Percentiles rank a stretch among this genome's conserved stretches.
phyloP scores from a whole-genome alignment of 1,284 basidiomycete genomes.

The Meira nashicola region DNA sequence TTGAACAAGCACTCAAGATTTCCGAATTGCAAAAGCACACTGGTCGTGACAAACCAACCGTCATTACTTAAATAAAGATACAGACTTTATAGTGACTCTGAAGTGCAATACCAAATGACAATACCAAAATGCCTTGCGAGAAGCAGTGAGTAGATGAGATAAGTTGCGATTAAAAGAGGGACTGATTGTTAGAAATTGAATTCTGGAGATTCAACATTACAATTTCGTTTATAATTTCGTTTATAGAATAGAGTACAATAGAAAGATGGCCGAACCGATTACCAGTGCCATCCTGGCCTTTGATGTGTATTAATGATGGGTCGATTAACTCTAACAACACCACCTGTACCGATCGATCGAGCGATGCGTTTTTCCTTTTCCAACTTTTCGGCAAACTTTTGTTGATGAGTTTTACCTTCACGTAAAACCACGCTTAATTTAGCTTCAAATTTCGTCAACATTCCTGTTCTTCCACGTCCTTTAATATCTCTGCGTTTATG shows the following conservation, averaged over 20 bases:
- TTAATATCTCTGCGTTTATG: conserved; percentile 73
- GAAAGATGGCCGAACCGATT: neutral
- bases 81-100: too few relatives aligned
- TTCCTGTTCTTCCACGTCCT: conserved; percentile 75
- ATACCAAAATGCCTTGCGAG: too few relatives aligned
- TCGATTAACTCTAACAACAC: conserved; percentile 33
- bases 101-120: too few relatives aligned
- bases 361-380: conserved; percentile 69
- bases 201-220: too few relatives aligned
- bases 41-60: conserved; percentile 77
- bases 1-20: conserved; percentile 82
- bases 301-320: conserved; percentile 43
- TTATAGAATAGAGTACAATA: too few relatives aligned
- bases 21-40: conserved; percentile 81
- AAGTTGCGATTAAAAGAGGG: too few relatives aligned
- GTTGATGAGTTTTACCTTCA: conserved; percentile 74
- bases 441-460: conserved; percentile 72
- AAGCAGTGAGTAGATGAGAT: too few relatives aligned
- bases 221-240: too few relatives aligned
- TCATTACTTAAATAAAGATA: conserved; percentile 1
- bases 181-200: too few relatives aligned
- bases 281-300: conserved; percentile 48
- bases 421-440: conserved; percentile 73
- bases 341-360: conserved; percentile 66
- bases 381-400: conserved; percentile 65